A percentile compares a stretch with the other conserved stretches of the same genome.
These are phyloP conservation scores for Galerina sulciceps DNA, from an alignment of 768 basidiomycete genomes.

Conservation along the genomic window DNA sequence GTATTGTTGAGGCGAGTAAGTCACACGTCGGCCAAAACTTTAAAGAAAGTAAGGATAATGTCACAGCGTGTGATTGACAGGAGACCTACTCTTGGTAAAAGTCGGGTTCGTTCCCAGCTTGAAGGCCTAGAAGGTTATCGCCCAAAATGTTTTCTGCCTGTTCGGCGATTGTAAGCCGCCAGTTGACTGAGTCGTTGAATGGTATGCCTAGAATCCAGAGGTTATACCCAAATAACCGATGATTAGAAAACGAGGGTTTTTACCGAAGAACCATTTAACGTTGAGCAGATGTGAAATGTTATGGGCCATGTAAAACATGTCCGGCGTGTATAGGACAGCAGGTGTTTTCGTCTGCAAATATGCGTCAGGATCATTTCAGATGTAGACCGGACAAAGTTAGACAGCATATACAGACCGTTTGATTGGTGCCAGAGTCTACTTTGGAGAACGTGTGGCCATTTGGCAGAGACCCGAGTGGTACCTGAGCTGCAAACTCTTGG, in stretches of 20 bases:
- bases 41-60: neutral
- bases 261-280: conserved; percentile 70
- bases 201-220: conserved; percentile 43
- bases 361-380: neutral
- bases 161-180: conserved; percentile 57
- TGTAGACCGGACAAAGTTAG: neutral
- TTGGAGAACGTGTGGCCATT: conserved; percentile 39
- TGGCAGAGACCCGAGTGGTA: conserved; percentile 42
- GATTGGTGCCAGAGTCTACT: conserved; percentile 21
- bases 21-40: conserved; percentile 38
- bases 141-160: conserved; percentile 67
- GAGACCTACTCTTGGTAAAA: conserved; percentile 51
- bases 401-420: conserved; percentile 20
- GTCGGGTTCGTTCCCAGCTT: conserved; percentile 83
- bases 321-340: conserved; percentile 63
- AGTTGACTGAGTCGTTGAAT: conserved; percentile 66
- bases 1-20: conserved; percentile 48
- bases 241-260: conserved; percentile 4
- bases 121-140: conserved; percentile 64
- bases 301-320: conserved; percentile 67
- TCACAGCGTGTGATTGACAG: conserved; percentile 5
- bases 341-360: conserved; percentile 60
- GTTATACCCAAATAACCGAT: neutral
- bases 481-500: conserved; percentile 66
- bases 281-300: conserved; percentile 63